phyloP scores from a whole-genome alignment of 2,329 filamentous ascomycete genomes.

The Trichoderma pleuroti region DNA sequence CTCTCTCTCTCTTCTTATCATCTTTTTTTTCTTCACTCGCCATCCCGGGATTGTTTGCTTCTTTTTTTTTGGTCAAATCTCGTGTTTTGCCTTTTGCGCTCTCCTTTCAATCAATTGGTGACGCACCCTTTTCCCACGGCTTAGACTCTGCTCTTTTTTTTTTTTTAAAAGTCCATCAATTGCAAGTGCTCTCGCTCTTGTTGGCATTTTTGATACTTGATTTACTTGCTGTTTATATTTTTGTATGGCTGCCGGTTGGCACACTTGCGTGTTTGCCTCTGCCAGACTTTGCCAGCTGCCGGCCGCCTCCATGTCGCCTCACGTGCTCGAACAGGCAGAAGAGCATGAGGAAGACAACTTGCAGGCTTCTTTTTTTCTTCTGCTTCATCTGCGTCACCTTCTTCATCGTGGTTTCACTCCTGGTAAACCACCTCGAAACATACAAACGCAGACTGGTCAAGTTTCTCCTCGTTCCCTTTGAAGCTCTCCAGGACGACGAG shows the following conservation, averaged over 20 bases:
- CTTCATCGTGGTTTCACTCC: not conserved
- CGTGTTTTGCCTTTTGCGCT: not conserved
- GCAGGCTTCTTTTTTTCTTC: conserved; percentile 1
- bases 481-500: not conserved
- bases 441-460: conserved; percentile 2
- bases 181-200: not conserved
- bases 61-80: not conserved
- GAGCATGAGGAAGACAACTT: not conserved
- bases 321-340: conserved; percentile 8
- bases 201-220: not conserved
- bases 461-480: not conserved
- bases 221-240: not conserved
- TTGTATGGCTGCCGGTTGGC: not conserved
- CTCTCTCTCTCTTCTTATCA: not conserved
- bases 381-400: not conserved
- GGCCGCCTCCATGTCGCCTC: conserved; percentile 7
- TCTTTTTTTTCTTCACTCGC: not conserved
- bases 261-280: not conserved
- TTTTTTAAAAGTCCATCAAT: not conserved
- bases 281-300: not conserved
- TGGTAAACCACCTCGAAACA: not conserved
- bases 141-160: not conserved
- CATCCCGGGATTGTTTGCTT: not conserved
- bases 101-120: not conserved
- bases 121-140: not conserved